phyloP scores from a whole-genome alignment of 345 rosid species.

The Syzygium grande region DNA sequence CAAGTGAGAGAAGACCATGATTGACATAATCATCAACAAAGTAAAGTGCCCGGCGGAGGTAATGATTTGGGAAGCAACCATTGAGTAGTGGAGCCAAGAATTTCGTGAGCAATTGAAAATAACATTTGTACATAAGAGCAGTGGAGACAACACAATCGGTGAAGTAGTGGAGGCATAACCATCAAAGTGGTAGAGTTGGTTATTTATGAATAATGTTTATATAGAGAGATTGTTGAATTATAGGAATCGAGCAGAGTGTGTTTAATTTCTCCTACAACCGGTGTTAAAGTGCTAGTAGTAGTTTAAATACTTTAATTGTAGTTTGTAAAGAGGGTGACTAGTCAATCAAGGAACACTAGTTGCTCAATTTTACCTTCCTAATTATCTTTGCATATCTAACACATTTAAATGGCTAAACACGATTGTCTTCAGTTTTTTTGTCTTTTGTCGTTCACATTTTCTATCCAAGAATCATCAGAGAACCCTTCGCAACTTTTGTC shows the following conservation, averaged over 20 bases:
- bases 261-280: background rate
- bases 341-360: background rate
- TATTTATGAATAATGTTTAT: background rate
- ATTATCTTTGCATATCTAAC: background rate
- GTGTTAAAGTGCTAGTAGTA: background rate
- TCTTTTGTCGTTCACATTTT: background rate
- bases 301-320: background rate
- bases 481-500: background rate
- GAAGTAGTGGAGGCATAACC: background rate
- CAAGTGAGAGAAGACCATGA: background rate
- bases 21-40: background rate
- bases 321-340: background rate
- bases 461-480: background rate
- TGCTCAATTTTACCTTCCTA: background rate
- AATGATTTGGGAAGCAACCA: background rate
- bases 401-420: background rate
- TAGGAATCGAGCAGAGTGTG: background rate
- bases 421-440: background rate
- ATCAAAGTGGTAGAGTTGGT: background rate
- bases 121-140: background rate
- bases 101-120: background rate
- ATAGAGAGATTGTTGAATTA: background rate
- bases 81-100: background rate
- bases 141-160: background rate
- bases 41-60: background rate